A percentile compares a stretch with the other conserved stretches of the same genome.
These are phyloP conservation scores for Bolboschoenoplectus hybrid DNA, from an alignment of 202 grass and related monocot genomes.

Conservation along the genomic window DNA sequence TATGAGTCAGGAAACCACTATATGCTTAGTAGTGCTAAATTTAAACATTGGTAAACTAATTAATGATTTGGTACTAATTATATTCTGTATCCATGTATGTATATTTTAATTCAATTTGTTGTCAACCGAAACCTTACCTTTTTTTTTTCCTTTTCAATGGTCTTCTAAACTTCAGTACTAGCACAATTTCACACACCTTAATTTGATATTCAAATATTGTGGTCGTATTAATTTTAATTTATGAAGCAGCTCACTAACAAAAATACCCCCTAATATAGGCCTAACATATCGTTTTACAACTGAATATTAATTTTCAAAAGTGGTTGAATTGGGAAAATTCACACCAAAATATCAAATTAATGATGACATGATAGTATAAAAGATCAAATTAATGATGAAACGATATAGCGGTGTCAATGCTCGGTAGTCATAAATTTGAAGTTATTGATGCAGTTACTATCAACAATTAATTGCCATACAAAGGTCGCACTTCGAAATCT, in stretches of 20 bases:
- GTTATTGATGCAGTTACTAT: neutral
- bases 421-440: neutral
- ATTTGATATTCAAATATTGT: no score
- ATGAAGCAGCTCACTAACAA: neutral
- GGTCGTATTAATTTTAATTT: no score
- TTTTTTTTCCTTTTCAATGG: no score
- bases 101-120: neutral
- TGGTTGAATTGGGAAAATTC: neutral
- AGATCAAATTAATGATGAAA: no score
- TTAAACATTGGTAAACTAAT: constrained; percentile 18
- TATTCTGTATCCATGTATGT: neutral
- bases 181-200: no score
- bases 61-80: neutral
- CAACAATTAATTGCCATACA: no score
- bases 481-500: no score
- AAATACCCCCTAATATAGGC: neutral
- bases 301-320: no score
- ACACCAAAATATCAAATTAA: neutral
- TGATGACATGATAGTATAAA: neutral
- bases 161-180: no score
- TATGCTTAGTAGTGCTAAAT: constrained; percentile 26
- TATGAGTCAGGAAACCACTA: constrained; percentile 38
- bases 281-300: neutral
- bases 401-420: neutral
- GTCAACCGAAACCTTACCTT: no score